Evolutionary conservation across 176 grass and related monocot species (phyloP), one percentile per base, ranked within the genome.

Genomic region (Musa acuminata): DNA sequence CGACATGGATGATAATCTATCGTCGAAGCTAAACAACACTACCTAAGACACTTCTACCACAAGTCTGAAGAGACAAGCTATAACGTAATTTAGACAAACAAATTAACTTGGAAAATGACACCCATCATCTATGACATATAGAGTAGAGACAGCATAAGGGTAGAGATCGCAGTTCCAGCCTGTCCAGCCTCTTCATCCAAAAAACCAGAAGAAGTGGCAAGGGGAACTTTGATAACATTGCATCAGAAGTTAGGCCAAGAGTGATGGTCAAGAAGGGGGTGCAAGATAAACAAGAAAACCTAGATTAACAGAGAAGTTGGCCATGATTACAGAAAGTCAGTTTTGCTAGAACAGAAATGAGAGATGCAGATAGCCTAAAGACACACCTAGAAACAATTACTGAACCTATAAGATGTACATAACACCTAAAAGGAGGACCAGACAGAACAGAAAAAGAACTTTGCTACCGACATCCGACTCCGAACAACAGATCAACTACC

Each of bases 121-220:
- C 5, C 35, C 35, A 43, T 43, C 35, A 75, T 2, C 50, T 1
- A 73, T 11, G 27, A 79, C 8, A 53, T 71, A 74, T 54, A 77
- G 20, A 52, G 14, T n/a, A 75, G 13, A 14, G 20, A 64, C 0
- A 79, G 68, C 58, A n/a, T 52, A 52, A 59, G 62, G 54, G 68
- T 10, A 53, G 71, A 26, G 75, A 58, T 49, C 17, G 69, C 69
- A 52, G 75, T 85, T 78, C 69, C 53, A 73, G 81, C 54, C 59
- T 82, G 70, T 75, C 77, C 75, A 79, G 80, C 67, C 82, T 84
- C 86, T 88, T 91, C 80, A 83, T 87, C 82, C 69, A 87, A 96
- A 96, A 90, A 94, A 80, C 72, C 83, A 81, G 87, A 90, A n/a
- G n/a, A n/a, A 86, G 72, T 79, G 78, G 78, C 12, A 66, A 26